These are phyloP conservation scores for Boletus pseudo-olivaceus DNA, from an alignment of 768 basidiomycete species.

Conservation along the genomic window DNA sequence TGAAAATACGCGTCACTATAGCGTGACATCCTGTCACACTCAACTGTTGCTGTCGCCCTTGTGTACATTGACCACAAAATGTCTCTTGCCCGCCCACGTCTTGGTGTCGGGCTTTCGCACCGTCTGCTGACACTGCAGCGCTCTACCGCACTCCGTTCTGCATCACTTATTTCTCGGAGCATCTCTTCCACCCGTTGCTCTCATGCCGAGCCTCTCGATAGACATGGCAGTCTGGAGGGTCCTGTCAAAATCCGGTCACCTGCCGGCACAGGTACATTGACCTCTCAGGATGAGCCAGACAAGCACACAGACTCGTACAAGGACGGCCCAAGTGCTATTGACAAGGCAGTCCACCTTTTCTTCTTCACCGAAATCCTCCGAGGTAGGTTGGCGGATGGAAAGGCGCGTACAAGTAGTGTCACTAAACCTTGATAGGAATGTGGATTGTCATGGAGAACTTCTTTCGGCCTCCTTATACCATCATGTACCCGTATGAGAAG, in stretches of 20 bases:
- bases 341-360: constrained; percentile 95
- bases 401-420: background rate
- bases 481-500: constrained; percentile 98
- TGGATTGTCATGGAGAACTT: constrained; percentile 93
- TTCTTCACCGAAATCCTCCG: constrained; percentile 98
- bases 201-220: constrained; percentile 19
- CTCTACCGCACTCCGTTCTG: constrained; percentile 31
- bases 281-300: constrained; percentile 42
- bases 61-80: constrained; percentile 35
- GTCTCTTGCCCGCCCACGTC: constrained; percentile 54
- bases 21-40: constrained; percentile 29
- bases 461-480: constrained; percentile 95
- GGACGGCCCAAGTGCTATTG: constrained; percentile 82
- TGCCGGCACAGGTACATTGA: constrained; percentile 30
- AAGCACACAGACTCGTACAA: constrained; percentile 66
- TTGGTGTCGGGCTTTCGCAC: constrained; percentile 51
- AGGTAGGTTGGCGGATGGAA: constrained; percentile 51
- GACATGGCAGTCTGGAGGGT: constrained; percentile 19
- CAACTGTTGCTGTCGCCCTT: constrained; percentile 14
- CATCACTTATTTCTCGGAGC: constrained; percentile 44
- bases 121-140: constrained; percentile 33
- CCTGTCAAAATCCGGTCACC: constrained; percentile 33
- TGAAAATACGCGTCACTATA: constrained; percentile 18
- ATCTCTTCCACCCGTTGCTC: constrained; percentile 24
- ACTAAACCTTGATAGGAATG: constrained; percentile 64